Evolutionary conservation across 2,329 filamentous ascomycete species (phyloP).

Genomic region (Nemania sp.): DNA sequence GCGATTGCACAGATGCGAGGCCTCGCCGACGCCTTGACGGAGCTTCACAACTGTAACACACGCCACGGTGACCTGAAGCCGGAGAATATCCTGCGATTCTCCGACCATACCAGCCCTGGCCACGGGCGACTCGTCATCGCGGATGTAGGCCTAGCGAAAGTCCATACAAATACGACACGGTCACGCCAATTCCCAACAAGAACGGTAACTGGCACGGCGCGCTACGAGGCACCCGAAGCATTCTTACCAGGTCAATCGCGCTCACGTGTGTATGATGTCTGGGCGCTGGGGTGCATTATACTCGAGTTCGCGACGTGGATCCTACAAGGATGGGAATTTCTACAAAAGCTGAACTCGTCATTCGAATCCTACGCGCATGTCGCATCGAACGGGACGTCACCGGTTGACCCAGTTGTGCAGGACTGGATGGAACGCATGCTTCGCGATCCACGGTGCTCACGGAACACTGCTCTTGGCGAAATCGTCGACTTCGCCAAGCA

Average conservation of each 20-base stretch:
- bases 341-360: conserved; percentile 1
- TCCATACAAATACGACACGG: not conserved
- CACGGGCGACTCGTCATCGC: not conserved
- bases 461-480: conserved; percentile 1
- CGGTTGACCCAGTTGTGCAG: not conserved
- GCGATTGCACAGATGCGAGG: conserved; percentile 1
- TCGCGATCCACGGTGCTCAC: conserved; percentile 2
- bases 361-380: not conserved
- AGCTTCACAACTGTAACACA: not conserved
- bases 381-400: not conserved
- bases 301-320: not conserved
- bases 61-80: conserved; percentile 6
- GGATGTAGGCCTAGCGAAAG: not conserved
- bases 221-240: conserved; percentile 3
- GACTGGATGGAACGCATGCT: not conserved
- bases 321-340: not conserved
- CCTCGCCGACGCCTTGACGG: not conserved
- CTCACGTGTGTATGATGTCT: not conserved
- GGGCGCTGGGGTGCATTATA: not conserved
- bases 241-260: not conserved
- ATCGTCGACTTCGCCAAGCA: not conserved
- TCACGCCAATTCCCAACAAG: not conserved
- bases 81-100: conserved; percentile 6
- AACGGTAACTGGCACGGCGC: not conserved
- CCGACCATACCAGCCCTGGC: not conserved